Base-by-base conservation (phyloP, 2,329 filamentous ascomycete genomes). In the Colletotrichum musae region DNA sequence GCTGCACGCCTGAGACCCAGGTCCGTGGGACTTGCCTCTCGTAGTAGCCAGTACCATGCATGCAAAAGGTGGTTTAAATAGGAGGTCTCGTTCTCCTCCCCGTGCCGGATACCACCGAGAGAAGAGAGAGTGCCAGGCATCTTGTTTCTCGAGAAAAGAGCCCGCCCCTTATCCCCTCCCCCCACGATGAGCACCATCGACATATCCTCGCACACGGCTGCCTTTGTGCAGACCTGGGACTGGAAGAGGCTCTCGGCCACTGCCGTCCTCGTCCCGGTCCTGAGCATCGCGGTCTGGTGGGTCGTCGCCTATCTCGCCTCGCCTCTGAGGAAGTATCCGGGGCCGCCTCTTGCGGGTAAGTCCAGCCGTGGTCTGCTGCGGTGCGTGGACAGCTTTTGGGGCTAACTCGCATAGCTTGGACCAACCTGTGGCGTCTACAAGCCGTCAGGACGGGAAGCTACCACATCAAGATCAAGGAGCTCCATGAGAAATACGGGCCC, bases 401-500 rank as follows among this genome's bases (percentile, higher is more conserved):
- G 18, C 26, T 59, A 36, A 12, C 5, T 24, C 24, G 2, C 26
- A 24, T 72, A 58, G 74, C 73, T 32, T 77, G 72, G 68, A 76
- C 76, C 15, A 75, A 76, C 16, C 53, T 75, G 18, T 77, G 75
- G 75, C 72, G 74, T 9, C 70, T 77, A 41, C 72, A 67, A 58
- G 67, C 73, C 39, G 74, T 72, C 6, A 59, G 61, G n/a, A 64
- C 60, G 28, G 74, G 73, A 24, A 67, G 72, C 3, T 72, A 72
- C 32, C 72, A 75, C 13, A 4, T 64, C 10, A 62, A 66, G 2
- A 72, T 73, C 36, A 73, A 75, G 26, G 64, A 76, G 53, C 72
- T 79, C 3, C 77, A 78, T 51, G 70, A 75, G 21, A 75, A 76
- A 58, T 74, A 79, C 58, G 77, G 77, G 4, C 74, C 77, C 0